Base-by-base conservation (phyloP, 495 filamentous ascomycete genomes). In the Aspergillus bridgeri region DNA sequence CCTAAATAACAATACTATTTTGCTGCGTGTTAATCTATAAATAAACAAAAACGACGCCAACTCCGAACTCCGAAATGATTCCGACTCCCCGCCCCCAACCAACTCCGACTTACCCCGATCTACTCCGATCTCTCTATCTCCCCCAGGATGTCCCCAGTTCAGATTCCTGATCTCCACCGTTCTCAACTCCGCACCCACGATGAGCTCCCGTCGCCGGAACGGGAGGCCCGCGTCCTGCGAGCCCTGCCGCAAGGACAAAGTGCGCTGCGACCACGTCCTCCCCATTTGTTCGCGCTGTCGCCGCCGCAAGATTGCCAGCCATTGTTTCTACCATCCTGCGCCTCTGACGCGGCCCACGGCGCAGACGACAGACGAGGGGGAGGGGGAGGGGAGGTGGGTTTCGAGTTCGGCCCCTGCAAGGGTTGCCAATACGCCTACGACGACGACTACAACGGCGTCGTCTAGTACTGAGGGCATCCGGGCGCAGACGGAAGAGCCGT, bases 161-260 rank as follows among this genome's bases (percentile, higher is more conserved):
- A n/a, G n/a, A n/a, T n/a, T n/a, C n/a, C n/a, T 38, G 11, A 15
- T 38, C 33, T 38, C 33, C 4, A 38, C 17, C 13, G 7, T 15
- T 15, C 33, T 13, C 33, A 15, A 15, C 0, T 38, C 33, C 11
- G 33, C 9, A 15, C 21, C 21, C 22, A 47, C 9, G 38, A 54
- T 54, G 51, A 66, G 57, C 50, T 59, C 64, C 18, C 67, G 65
- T 21, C 74, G 77, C 22, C 71, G 76, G 5, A 81, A 80, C 68
- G 76, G 78, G 8, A 74, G 76, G 42, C 66, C 64, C 25, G 69
- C 75, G 25, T 76, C 75, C 2, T 81, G 78, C 55, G 75, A 81
- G 72, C 75, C 77, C 15, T 81, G 78, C 57, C 69, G 78, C 1
- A 75, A 72, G 55, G 67, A 71, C 47, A 80, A 81, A 63, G 64